phyloP scores from a whole-genome alignment of 2,329 filamentous ascomycete species.

The Escovopsis sp. region DNA sequence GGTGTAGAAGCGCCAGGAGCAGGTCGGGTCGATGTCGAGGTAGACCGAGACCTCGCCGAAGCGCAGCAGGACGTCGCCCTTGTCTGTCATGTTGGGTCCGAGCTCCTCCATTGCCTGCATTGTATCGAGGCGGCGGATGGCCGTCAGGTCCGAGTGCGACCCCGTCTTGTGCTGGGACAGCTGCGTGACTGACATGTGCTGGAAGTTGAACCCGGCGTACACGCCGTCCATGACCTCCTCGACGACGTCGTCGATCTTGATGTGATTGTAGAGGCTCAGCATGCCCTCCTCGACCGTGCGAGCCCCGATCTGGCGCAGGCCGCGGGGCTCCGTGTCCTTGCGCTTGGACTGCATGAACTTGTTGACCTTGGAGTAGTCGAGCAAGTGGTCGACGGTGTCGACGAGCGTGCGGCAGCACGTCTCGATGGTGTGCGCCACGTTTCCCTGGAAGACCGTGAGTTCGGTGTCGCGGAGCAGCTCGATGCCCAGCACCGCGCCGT shows the following conservation, averaged over 20 bases:
- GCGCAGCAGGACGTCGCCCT: background rate
- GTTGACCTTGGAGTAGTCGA: constrained; percentile 42
- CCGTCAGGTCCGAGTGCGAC: constrained; percentile 4
- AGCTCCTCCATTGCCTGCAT: constrained; percentile 29
- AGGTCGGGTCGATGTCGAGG: constrained; percentile 24
- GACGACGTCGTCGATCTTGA: constrained; percentile 24
- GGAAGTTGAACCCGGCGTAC: constrained; percentile 29
- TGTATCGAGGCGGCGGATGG: constrained; percentile 12
- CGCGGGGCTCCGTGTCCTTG: constrained; percentile 1
- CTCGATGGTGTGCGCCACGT: constrained; percentile 34
- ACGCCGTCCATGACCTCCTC: constrained; percentile 35
- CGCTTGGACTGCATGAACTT: constrained; percentile 13
- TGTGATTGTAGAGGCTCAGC: constrained; percentile 11
- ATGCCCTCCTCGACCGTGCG: constrained; percentile 6
- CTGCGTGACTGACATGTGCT: constrained; percentile 12
- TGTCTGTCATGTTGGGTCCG: background rate
- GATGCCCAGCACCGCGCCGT: constrained; percentile 41
- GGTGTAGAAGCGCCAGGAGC: constrained; percentile 36
- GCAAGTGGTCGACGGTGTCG: constrained; percentile 38
- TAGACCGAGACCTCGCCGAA: constrained; percentile 17
- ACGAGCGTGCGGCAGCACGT: constrained; percentile 36
- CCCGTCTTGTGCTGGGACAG: constrained; percentile 6
- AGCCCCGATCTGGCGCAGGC: constrained; percentile 1
- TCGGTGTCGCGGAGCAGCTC: constrained; percentile 39
- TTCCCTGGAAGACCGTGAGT: constrained; percentile 30